A percentile compares a stretch with the other conserved stretches of the same genome.
phyloP scores from a whole-genome alignment of 768 basidiomycete genomes.

The Lactifluus pinguis region DNA sequence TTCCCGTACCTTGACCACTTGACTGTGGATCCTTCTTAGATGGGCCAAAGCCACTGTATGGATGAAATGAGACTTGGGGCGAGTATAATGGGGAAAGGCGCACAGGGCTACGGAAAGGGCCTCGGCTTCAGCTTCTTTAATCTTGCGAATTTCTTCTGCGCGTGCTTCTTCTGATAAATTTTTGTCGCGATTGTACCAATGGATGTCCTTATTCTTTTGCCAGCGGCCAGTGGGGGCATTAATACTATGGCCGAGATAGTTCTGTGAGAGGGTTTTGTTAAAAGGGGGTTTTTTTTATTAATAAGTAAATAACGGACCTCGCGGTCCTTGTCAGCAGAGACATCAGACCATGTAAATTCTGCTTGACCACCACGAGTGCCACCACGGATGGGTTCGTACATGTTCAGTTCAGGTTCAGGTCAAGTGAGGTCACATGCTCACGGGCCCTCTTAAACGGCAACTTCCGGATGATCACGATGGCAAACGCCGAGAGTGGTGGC shows the following conservation, averaged over 20 bases:
- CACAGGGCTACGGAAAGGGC: conserved; percentile 75
- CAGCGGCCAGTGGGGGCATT: conserved; percentile 93
- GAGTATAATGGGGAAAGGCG: conserved; percentile 22
- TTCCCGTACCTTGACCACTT: conserved; percentile 23
- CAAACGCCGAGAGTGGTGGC: neutral
- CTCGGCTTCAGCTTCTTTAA: conserved; percentile 88
- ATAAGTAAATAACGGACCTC: conserved; percentile 42
- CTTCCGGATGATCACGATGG: conserved; percentile 13
- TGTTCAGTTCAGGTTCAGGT: conserved; percentile 26
- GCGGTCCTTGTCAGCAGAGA: conserved; percentile 86
- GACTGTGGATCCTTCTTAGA: conserved; percentile 28
- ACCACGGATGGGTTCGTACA: conserved; percentile 82
- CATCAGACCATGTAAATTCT: conserved; percentile 88
- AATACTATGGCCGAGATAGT: conserved; percentile 92
- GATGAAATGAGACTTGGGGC: neutral
- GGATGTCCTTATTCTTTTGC: conserved; percentile 96
- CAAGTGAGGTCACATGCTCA: conserved; percentile 1
- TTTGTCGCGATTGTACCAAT: conserved; percentile 82
- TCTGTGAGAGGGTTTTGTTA: conserved; percentile 34
- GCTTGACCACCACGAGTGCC: conserved; percentile 90
- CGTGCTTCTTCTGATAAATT: conserved; percentile 40
- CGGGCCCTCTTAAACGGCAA: conserved; percentile 9
- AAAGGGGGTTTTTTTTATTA: neutral
- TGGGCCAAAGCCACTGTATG: conserved; percentile 60
- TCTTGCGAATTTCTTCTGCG: conserved; percentile 62